Evolutionary conservation across 805 yeast species (phyloP).

Genomic region (Ogataea pini): DNA sequence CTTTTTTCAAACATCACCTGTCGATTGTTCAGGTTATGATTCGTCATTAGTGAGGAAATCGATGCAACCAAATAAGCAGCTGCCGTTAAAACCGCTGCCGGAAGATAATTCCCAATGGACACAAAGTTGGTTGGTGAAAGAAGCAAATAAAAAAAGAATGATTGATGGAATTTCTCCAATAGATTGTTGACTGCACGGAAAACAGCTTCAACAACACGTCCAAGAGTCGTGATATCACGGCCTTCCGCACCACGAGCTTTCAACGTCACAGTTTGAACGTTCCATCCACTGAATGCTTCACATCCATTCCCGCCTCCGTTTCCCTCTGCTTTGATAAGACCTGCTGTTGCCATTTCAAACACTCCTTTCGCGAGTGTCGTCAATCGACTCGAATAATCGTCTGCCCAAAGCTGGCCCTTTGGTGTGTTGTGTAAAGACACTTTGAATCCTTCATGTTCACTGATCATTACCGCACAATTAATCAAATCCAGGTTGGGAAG

Average conservation of each 20-base stretch:
- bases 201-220: conserved; percentile 83
- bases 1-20: conserved; percentile 7
- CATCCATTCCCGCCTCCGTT: conserved; percentile 54
- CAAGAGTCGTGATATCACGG: conserved; percentile 85
- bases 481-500: conserved; percentile 90
- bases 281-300: conserved; percentile 95
- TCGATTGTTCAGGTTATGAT: conserved; percentile 34
- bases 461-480: conserved; percentile 74
- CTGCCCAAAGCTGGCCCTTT: conserved; percentile 44
- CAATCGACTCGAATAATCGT: conserved; percentile 56
- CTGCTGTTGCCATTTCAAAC: conserved; percentile 67
- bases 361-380: conserved; percentile 64
- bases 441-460: conserved; percentile 74
- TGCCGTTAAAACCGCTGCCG: conserved; percentile 76
- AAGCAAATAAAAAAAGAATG: conserved; percentile 88
- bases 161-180: conserved; percentile 94
- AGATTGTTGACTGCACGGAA: conserved; percentile 89
- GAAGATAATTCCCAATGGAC: conserved; percentile 90
- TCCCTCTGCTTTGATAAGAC: conserved; percentile 41
- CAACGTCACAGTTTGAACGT: conserved; percentile 85
- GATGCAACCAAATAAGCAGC: conserved; percentile 70
- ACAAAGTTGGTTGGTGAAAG: conserved; percentile 79
- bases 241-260: conserved; percentile 57
- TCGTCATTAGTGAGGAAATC: conserved; percentile 52
- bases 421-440: conserved; percentile 65